Evolutionary conservation across 306 rosid species (phyloP).

Genomic region (Castanea crenata): DNA sequence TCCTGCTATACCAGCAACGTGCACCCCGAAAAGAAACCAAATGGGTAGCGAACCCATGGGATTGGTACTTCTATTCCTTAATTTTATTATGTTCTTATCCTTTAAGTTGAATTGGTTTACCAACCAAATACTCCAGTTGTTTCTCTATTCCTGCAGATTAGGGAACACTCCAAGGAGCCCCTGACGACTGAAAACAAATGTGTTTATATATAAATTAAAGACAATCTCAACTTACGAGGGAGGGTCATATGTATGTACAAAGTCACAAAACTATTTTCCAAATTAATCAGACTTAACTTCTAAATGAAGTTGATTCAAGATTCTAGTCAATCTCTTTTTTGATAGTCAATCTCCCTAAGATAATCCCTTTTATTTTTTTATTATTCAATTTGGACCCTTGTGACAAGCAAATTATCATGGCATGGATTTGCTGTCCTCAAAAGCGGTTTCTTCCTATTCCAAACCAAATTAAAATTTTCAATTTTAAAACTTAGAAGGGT

Average conservation of each 20-base stretch:
- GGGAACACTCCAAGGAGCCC: not conserved
- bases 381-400: not conserved
- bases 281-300: too few relatives aligned
- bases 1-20: not conserved
- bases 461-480: too few relatives aligned
- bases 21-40: not conserved
- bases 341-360: not conserved
- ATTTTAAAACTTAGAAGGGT: too few relatives aligned
- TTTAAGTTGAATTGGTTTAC: not conserved
- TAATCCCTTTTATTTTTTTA: not conserved
- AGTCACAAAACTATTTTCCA: too few relatives aligned
- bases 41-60: not conserved
- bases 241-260: too few relatives aligned
- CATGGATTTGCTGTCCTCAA: not conserved
- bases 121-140: not conserved
- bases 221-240: too few relatives aligned
- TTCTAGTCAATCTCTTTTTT: too few relatives aligned
- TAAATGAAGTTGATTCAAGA: too few relatives aligned
- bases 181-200: too few relatives aligned
- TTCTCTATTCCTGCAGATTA: not conserved
- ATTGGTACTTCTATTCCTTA: not conserved
- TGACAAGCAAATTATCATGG: not conserved
- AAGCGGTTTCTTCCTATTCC: too few relatives aligned
- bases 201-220: too few relatives aligned
- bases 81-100: not conserved